Evolutionary conservation across 176 grass and related monocot species (phyloP).

Genomic region (Carex pumila): DNA sequence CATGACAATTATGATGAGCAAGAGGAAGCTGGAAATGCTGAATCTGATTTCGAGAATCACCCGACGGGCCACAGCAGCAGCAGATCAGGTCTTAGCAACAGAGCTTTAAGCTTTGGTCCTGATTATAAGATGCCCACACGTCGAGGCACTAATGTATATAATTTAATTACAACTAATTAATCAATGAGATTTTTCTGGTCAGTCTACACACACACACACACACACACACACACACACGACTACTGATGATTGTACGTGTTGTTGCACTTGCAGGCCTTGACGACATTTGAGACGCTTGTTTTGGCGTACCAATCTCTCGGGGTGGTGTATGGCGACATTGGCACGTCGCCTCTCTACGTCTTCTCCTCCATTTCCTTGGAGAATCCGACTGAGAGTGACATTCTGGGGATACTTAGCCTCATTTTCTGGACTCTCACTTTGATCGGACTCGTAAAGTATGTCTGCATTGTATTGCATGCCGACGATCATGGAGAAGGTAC

Average conservation of each 20-base stretch:
- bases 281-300: conserved; percentile 26
- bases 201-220: too few relatives aligned
- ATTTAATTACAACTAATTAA: neutral
- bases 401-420: conserved; percentile 56
- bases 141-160: conserved; percentile 4
- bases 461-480: conserved; percentile 49
- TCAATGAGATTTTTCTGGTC: neutral
- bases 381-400: conserved; percentile 24
- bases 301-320: conserved; percentile 66
- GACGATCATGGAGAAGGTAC: conserved; percentile 79
- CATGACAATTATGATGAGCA: neutral
- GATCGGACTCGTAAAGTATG: conserved; percentile 61
- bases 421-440: conserved; percentile 67
- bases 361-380: conserved; percentile 50
- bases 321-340: conserved; percentile 70
- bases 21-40: neutral
- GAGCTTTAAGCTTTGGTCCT: conserved; percentile 43
- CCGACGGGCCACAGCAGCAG: neutral
- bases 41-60: neutral
- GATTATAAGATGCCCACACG: conserved; percentile 47
- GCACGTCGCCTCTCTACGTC: conserved; percentile 63
- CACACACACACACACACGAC: too few relatives aligned
- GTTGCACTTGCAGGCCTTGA: conserved; percentile 51
- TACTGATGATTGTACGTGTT: too few relatives aligned
- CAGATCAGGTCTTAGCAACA: neutral